These are phyloP conservation scores for Globisporangium sylvaticum DNA, from an alignment of 352 stramenopile genomes.

Conservation along the genomic window DNA sequence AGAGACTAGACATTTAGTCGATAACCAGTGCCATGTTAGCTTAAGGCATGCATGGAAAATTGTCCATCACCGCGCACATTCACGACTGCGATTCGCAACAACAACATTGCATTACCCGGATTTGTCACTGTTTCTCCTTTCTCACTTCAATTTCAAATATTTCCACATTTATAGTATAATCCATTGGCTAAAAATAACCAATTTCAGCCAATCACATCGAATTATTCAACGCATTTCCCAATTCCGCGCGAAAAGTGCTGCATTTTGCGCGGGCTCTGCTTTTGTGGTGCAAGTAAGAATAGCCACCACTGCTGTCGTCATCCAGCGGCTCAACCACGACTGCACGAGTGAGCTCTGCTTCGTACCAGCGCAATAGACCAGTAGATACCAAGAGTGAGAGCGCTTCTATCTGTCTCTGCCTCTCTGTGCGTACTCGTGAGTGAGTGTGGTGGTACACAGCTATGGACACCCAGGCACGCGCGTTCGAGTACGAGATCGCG, in stretches of 20 bases:
- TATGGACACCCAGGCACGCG: constrained; percentile 28
- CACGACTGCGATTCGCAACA: background rate
- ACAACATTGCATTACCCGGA: too few relatives aligned
- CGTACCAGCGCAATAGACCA: background rate
- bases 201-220: background rate
- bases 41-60: background rate
- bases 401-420: background rate
- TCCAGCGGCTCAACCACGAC: background rate
- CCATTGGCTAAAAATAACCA: background rate
- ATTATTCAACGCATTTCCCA: background rate
- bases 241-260: constrained; percentile 1
- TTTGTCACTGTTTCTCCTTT: background rate
- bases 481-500: constrained; percentile 38
- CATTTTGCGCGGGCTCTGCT: background rate
- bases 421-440: background rate
- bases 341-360: background rate
- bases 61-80: background rate
- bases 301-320: background rate
- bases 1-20: too few relatives aligned
- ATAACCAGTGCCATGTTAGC: background rate
- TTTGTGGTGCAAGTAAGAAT: background rate
- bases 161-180: background rate
- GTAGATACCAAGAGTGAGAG: background rate
- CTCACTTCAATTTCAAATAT: background rate
- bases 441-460: background rate